Evolutionary conservation across 768 basidiomycete genomes (phyloP), one percentile per base, ranked within the genome.

Genomic region (Termitomyces sp.): DNA sequence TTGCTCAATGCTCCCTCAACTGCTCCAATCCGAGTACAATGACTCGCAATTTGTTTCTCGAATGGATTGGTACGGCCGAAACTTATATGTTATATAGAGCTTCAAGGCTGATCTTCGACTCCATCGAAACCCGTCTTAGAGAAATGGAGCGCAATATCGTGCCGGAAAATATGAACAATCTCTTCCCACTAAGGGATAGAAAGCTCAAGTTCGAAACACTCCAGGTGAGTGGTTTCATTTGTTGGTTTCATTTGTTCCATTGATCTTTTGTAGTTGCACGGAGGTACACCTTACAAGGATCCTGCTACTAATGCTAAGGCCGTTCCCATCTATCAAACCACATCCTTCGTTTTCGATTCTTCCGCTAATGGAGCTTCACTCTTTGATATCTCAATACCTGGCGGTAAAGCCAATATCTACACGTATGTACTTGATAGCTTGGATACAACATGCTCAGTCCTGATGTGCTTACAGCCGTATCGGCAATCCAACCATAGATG

Each of bases 301-400:
- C 73, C 79, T 0, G 66, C 81, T 4, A 82, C 82, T 17, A 82
- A 82, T 38, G 81, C 86, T 0, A 77, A 84, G 10, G 86, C 86
- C 1, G 79, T 81, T 2, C 85, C 85, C 0, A 87, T 87, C 64
- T 86, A 85, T 43, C 77, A 83, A 16, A 70, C 78, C 14, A 78
- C 83, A 2, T 77, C 77, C 43, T 86, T 80, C 56, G 77, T 81
- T 29, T 85, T 85, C 69, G 77, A 85, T 44, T 69, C 83, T 58
- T 80, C 61, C 3, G 57, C 61, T 77, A 19, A 73, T 78, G 66
- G 83, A 80, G 57, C 60, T 7, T 52, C 59, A 6, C 57, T 58
- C 7, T 61, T 58, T 32, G 53, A 61, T 43, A 51, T 46, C 11
- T 56, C 54, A 1, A 42, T 23, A n/a, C 50, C 47, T 23, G 48